phyloP scores from a whole-genome alignment of 805 yeast species.

The Candida peoriensis region DNA sequence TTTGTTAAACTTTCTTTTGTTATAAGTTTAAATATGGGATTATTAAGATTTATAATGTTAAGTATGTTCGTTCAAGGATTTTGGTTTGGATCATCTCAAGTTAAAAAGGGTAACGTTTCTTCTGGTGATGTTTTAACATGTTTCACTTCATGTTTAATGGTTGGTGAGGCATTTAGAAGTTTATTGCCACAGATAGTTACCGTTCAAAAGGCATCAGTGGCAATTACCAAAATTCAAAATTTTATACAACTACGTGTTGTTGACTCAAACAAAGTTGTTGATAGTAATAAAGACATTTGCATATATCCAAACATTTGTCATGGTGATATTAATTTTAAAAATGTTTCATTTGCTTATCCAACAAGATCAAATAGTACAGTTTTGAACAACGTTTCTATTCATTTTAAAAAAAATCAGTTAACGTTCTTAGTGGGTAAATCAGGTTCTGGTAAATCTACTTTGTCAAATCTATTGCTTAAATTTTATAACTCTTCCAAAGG shows the following conservation, averaged over 20 bases:
- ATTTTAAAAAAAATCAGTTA: conserved; percentile 38
- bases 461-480: conserved; percentile 56
- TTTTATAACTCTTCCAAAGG: conserved; percentile 56
- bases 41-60: conserved; percentile 52
- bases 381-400: conserved; percentile 42
- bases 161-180: conserved; percentile 57
- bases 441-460: conserved; percentile 91
- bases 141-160: conserved; percentile 71
- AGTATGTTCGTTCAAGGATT: conserved; percentile 87
- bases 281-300: conserved; percentile 12
- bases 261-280: conserved; percentile 6
- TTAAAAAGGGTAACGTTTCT: conserved; percentile 41
- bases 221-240: conserved; percentile 45
- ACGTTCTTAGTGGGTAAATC: conserved; percentile 80
- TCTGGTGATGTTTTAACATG: conserved; percentile 74
- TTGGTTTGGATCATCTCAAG: conserved; percentile 80
- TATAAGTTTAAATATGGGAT: conserved; percentile 50
- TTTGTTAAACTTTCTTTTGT: conserved; percentile 42
- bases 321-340: conserved; percentile 50
- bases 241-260: conserved; percentile 29
- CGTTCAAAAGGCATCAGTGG: conserved; percentile 69
- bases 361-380: conserved; percentile 44
- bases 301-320: conserved; percentile 25
- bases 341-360: conserved; percentile 63
- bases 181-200: conserved; percentile 53